Conservation (phyloP, 805 yeast species). For the Pichia insulana region DNA sequence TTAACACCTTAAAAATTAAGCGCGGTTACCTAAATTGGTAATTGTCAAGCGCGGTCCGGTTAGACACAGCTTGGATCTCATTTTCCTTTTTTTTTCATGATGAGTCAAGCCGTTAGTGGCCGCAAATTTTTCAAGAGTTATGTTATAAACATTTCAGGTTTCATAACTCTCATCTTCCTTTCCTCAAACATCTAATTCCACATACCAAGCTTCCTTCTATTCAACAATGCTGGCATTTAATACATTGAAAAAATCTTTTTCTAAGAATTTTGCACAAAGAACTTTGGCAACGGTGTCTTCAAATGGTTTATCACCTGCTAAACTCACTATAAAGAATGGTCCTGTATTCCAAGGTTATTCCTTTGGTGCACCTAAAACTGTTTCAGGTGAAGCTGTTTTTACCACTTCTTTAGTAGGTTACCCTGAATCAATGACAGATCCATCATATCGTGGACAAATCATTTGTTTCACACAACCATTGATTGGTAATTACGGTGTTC, state of each 20-base stretch:
- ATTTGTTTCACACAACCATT: constrained; percentile 94
- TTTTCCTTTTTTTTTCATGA: neutral
- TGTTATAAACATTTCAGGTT: too few species aligned
- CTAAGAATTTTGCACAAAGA: neutral
- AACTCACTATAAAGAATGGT: constrained; percentile 84
- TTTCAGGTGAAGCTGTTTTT: constrained; percentile 96
- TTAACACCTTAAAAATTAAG: too few species aligned
- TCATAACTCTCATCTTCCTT: too few species aligned
- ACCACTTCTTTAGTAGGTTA: constrained; percentile 97
- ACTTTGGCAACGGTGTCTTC: constrained; percentile 22
- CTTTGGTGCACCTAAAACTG: constrained; percentile 88
- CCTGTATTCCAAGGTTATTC: constrained; percentile 90
- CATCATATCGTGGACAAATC: constrained; percentile 95
- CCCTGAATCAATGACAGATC: constrained; percentile 98
- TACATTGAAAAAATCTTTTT: constrained; percentile 4
- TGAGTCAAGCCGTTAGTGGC: constrained; percentile 1
- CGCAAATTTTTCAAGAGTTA: constrained; percentile 4
- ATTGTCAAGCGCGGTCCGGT: constrained; percentile 11
- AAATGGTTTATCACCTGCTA: constrained; percentile 62
- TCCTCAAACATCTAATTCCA: too few species aligned
- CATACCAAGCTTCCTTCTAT: too few species aligned
- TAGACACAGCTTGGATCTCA: too few species aligned
- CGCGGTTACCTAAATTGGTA: constrained; percentile 12
- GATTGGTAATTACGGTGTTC: constrained; percentile 98
- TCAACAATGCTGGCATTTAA: constrained; percentile 12